Percentiles rank a stretch among this genome's conserved stretches.
These are phyloP conservation scores for Erythrobasidium yunnanense DNA, from an alignment of 768 basidiomycete species.

Conservation along the genomic window DNA sequence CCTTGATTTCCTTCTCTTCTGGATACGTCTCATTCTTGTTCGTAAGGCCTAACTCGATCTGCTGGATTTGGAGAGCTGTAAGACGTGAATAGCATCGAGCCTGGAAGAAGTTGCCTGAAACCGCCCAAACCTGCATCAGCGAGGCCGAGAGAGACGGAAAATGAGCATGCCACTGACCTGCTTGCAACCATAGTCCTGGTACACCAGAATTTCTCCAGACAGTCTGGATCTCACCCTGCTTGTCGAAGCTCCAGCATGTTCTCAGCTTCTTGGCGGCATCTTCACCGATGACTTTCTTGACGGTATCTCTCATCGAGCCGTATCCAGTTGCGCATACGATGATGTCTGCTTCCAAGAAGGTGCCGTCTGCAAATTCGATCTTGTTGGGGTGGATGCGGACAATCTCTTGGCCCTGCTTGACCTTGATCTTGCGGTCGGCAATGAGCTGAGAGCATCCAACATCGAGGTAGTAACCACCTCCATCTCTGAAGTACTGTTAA, in stretches of 20 bases:
- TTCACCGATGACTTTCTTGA: conserved; percentile 38
- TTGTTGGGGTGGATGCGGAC: conserved; percentile 46
- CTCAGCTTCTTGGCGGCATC: conserved; percentile 39
- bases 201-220: conserved; percentile 26
- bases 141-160: neutral
- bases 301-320: conserved; percentile 32
- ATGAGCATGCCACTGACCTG: neutral
- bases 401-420: conserved; percentile 55
- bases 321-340: conserved; percentile 55
- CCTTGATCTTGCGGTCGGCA: conserved; percentile 58
- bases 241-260: conserved; percentile 40
- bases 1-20: conserved; percentile 32
- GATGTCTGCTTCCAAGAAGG: conserved; percentile 26
- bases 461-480: conserved; percentile 38
- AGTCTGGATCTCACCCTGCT: conserved; percentile 39
- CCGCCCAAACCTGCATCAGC: neutral
- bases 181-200: conserved; percentile 16
- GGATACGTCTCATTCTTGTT: conserved; percentile 25
- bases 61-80: conserved; percentile 26
- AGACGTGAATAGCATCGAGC: conserved; percentile 31
- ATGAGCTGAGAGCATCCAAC: conserved; percentile 46
- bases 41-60: conserved; percentile 36
- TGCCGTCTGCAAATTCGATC: conserved; percentile 49
- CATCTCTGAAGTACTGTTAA: conserved; percentile 35
- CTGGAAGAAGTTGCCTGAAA: conserved; percentile 35